Evolutionary conservation across 2,329 filamentous ascomycete genomes (phyloP).

Genomic region (Apiospora malaysiana): DNA sequence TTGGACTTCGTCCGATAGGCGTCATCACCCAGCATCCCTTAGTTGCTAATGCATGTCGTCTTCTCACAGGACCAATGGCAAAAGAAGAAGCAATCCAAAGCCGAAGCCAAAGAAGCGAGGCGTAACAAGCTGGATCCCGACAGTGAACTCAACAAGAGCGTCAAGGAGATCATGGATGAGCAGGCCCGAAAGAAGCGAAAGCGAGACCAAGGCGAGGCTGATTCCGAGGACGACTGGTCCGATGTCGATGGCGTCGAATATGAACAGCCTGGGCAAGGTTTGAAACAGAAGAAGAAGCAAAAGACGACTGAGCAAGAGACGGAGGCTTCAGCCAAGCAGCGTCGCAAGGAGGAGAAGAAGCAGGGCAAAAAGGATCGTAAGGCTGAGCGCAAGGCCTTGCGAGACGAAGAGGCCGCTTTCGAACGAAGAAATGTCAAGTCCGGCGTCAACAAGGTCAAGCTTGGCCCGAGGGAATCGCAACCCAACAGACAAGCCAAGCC

Average conservation of each 20-base stretch:
- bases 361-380: constrained; percentile 53
- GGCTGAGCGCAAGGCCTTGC: constrained; percentile 44
- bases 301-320: constrained; percentile 52
- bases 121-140: constrained; percentile 90
- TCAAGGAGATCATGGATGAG: constrained; percentile 92
- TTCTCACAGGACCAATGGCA: constrained; percentile 77
- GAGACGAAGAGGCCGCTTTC: constrained; percentile 47
- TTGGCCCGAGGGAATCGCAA: constrained; percentile 39
- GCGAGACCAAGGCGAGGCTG: constrained; percentile 51
- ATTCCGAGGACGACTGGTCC: constrained; percentile 51
- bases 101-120: constrained; percentile 81
- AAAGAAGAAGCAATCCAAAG: constrained; percentile 94
- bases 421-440: constrained; percentile 45
- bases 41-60: constrained; percentile 27
- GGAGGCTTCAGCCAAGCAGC: constrained; percentile 56
- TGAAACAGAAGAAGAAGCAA: constrained; percentile 59
- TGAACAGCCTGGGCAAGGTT: constrained; percentile 68
- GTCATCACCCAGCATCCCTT: constrained; percentile 21
- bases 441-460: constrained; percentile 43
- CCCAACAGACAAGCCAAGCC: constrained; percentile 27
- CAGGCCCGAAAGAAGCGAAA: constrained; percentile 79
- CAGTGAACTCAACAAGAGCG: constrained; percentile 78
- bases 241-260: constrained; percentile 59
- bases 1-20: neutral
- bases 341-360: constrained; percentile 56